Evolutionary conservation across 2,329 filamentous ascomycete species (phyloP).

Genomic region (Emmonsiellopsis sp.): DNA sequence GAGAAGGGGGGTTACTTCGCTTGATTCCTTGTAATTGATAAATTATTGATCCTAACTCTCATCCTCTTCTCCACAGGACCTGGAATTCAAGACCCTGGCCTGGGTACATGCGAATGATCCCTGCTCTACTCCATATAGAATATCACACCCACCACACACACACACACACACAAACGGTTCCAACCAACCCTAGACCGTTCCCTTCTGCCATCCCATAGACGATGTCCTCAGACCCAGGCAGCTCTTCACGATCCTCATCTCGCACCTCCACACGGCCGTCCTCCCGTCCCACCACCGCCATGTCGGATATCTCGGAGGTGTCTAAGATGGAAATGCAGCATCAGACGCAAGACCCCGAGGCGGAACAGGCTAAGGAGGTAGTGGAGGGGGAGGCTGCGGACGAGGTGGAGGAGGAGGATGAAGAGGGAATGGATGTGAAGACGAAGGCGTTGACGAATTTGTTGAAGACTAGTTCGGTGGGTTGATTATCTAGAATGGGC

Average conservation of each 20-base stretch:
- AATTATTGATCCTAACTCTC: too few relatives aligned
- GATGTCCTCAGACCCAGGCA: conserved; percentile 19
- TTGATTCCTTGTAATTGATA: too few relatives aligned
- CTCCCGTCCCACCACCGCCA: conserved; percentile 16
- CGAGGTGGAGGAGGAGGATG: conserved; percentile 15
- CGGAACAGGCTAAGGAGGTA: conserved; percentile 11
- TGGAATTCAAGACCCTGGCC: too few relatives aligned
- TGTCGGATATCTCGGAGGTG: conserved; percentile 11
- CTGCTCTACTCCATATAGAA: too few relatives aligned
- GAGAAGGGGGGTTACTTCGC: too few relatives aligned
- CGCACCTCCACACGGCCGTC: conserved; percentile 23
- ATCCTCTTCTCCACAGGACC: too few relatives aligned
- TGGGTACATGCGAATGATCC: too few relatives aligned
- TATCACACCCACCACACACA: too few relatives aligned
- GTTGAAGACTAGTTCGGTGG: conserved; percentile 36
- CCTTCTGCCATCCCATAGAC: too few relatives aligned
- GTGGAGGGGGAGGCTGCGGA: conserved; percentile 13
- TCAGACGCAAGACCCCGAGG: conserved; percentile 3
- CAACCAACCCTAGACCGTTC: too few relatives aligned
- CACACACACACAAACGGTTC: too few relatives aligned
- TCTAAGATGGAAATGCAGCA: conserved; percentile 6
- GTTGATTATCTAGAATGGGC: conserved; percentile 6
- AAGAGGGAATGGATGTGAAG: conserved; percentile 34
- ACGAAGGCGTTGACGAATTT: conserved; percentile 36
- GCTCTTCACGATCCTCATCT: conserved; percentile 17